Conservation (phyloP, 768 basidiomycete genomes). For the Pleurotus tuoliensis region DNA sequence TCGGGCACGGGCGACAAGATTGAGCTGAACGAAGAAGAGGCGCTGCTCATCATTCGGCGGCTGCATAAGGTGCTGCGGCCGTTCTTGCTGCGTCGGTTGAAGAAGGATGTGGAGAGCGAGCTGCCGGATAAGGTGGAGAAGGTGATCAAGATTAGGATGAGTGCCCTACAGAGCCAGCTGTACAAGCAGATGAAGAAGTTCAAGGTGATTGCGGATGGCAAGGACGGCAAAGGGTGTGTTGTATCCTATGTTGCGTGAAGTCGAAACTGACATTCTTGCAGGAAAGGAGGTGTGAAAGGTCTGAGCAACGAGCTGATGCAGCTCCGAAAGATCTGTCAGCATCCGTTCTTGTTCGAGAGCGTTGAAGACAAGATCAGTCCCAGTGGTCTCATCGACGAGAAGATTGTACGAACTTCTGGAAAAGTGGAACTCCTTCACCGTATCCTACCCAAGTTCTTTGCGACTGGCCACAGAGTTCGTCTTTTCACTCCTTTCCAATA, state of each 20-base stretch:
- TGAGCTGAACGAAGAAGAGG: conserved; percentile 99
- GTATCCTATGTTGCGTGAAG: background rate
- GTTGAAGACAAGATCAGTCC: conserved; percentile 95
- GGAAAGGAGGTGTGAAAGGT: conserved; percentile 82
- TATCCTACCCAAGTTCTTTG: conserved; percentile 92
- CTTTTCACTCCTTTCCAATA: background rate
- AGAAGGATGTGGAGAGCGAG: conserved; percentile 96
- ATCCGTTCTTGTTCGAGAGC: conserved; percentile 93
- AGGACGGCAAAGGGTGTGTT: conserved; percentile 67
- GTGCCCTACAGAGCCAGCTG: conserved; percentile 83
- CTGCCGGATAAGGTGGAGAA: conserved; percentile 97
- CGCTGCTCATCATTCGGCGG: conserved; percentile 93
- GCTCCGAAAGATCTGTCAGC: conserved; percentile 96
- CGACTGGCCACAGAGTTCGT: conserved; percentile 82
- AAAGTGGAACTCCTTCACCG: conserved; percentile 92
- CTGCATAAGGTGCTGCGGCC: conserved; percentile 94
- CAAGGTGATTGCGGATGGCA: conserved; percentile 92
- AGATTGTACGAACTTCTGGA: conserved; percentile 81
- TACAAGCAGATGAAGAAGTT: conserved; percentile 99
- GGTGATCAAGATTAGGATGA: conserved; percentile 96
- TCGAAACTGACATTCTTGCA: conserved; percentile 21
- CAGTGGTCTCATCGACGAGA: conserved; percentile 75
- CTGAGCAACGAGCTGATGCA: conserved; percentile 96
- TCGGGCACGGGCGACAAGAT: conserved; percentile 98
- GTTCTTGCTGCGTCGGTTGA: conserved; percentile 87